Percentiles rank a stretch among this genome's conserved stretches.
phyloP scores from a whole-genome alignment of 108 stramenopile genomes.

The Tribonema minus region DNA sequence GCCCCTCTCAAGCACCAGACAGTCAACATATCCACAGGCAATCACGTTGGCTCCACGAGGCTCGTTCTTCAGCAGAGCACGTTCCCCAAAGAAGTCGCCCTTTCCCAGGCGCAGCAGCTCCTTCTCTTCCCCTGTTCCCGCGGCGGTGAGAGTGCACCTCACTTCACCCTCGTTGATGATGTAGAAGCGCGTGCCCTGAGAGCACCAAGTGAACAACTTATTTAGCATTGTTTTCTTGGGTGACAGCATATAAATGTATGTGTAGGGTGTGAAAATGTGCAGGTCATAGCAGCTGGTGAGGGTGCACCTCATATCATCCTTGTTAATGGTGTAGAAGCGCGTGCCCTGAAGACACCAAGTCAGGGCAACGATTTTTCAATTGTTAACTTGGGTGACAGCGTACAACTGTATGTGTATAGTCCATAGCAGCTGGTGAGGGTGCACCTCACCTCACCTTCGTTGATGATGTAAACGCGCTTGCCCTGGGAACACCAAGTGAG shows the following conservation, averaged over 20 bases:
- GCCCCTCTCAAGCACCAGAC: slow-evolving; percentile 44
- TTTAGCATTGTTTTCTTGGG: no score
- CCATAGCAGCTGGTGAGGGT: no score
- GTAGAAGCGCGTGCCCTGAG: slow-evolving; percentile 55
- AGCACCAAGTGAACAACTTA: no score
- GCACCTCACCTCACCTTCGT: slow-evolving; percentile 52
- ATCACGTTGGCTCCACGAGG: slow-evolving; percentile 42
- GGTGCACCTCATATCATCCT: slow-evolving; percentile 45
- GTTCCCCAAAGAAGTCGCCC: slow-evolving; percentile 50
- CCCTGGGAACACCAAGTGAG: no score
- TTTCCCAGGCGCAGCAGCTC: slow-evolving; percentile 45
- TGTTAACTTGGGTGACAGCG: no score
- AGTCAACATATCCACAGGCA: slow-evolving; percentile 45
- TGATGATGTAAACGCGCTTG: slow-evolving; percentile 62
- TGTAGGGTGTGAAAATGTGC: no score
- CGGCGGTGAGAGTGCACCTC: background rate
- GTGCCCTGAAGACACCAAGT: slow-evolving; percentile 31
- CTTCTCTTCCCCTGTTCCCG: slow-evolving; percentile 13
- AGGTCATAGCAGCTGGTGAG: no score
- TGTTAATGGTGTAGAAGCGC: slow-evolving; percentile 64
- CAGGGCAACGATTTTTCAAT: no score
- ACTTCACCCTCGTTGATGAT: slow-evolving; percentile 64
- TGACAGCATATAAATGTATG: no score
- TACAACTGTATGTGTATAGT: no score
- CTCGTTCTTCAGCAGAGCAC: slow-evolving; percentile 49